Evolutionary conservation across 257 asterid species (phyloP).

Genomic region (Solanum arcanum): DNA sequence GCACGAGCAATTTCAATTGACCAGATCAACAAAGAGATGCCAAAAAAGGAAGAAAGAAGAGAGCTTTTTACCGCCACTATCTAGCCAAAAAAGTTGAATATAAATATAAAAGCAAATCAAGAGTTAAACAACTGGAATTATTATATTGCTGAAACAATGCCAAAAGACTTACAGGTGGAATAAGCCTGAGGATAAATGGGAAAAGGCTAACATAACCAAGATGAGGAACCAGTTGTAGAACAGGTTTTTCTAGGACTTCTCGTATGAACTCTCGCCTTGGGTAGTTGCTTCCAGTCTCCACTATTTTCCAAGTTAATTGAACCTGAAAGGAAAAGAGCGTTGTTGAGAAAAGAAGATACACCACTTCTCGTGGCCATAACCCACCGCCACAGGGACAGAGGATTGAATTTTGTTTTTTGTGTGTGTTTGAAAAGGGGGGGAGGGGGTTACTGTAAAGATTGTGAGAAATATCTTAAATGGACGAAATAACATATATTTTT

Average conservation of each 20-base stretch:
- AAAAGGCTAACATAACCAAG: constrained; percentile 94
- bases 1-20: background rate
- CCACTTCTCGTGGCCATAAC: background rate
- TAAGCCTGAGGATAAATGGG: constrained; percentile 85
- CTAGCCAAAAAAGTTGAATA: background rate
- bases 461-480: background rate
- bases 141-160: background rate
- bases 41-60: background rate
- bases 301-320: constrained; percentile 58
- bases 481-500: background rate
- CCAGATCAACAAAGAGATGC: background rate
- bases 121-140: background rate
- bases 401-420: background rate
- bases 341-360: background rate
- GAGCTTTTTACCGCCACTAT: background rate
- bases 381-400: background rate
- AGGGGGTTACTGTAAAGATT: background rate
- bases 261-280: constrained; percentile 66
- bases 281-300: constrained; percentile 41
- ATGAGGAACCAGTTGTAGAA: constrained; percentile 79
- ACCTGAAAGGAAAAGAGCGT: constrained; percentile 34
- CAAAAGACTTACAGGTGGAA: constrained; percentile 79
- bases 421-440: background rate
- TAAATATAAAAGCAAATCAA: background rate
- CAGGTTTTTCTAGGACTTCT: constrained; percentile 69